Base-by-base conservation (phyloP, 345 rosid genomes). In the Salix udensis region DNA sequence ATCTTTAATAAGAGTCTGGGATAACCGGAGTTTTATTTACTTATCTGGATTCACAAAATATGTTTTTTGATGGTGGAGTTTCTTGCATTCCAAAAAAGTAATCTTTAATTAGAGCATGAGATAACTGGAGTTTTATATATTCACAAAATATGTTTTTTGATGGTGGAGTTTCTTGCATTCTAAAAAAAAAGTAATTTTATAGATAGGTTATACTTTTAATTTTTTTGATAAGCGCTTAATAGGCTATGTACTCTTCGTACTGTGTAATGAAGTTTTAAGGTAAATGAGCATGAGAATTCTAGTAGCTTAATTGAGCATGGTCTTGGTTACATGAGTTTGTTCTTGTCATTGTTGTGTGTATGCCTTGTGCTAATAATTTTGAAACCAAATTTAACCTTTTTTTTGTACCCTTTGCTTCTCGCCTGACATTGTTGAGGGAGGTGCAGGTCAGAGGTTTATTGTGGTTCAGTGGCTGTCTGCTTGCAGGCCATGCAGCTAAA, bases 31-130 rank as follows among this genome's bases (percentile, higher is more conserved):
- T 34, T 4, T 34, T 34, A 34, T 0, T 4, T 34, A 4, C 0
- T 31, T 31, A 31, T 31, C 0, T 31, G 34, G 34, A 31, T 31
- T 3, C 4, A 31, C 34, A 31, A 31, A 31, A 31, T 31, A 31
- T 31, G 4, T 31, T 31, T 31, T 31, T 31, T 31, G 34, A 31
- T 31, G 34, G 34, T 31, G 34, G 34, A 31, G 34, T 31, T 30
- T 30, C 31, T 30, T 31, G 34, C 34, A 31, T 31, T 31, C 34
- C 4, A 31, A 31, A 31, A 31, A 31, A 2, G 4, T 6, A 36
- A 36, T 36, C 0, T 0, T 34, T 34, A 4, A 34, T 34, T 0
- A 4, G 5, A 4, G 2, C 0, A 0, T 34, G 5, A 1, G 36
- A 34, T 34, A 4, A 34, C 1, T 0, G 1, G 5, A 4, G 1